Base-by-base conservation (phyloP, 306 rosid genomes). In the Acmispon strigosus region DNA sequence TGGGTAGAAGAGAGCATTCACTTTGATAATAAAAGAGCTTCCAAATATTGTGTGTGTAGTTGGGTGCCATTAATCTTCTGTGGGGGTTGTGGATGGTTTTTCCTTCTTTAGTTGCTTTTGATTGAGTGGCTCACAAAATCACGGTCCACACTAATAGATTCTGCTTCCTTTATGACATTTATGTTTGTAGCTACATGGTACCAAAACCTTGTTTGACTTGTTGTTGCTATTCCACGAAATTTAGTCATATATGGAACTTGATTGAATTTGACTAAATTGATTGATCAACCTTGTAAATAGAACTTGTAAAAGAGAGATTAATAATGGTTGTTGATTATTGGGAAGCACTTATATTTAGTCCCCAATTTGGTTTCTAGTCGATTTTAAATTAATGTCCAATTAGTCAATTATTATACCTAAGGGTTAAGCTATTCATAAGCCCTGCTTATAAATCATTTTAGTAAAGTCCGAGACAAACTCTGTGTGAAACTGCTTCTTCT, bases 1-100 rank as follows among this genome's bases (percentile, higher is more conserved):
- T 47, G 84, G 85, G 69, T 69, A 39, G 79, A 66, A 59, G 66
- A 50, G 53, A 37, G 82, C 83, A 82, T 77, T 61, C 69, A 75
- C 71, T 75, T 55, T 52, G 74, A 24, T 62, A 80, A 71, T 83
- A 62, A 67, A 78, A 50, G 75, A 41, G 62, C 62, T 72, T 80
- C 60, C 75, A 71, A 57, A 74, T 67, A 19, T n/a, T 48, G 66
- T 7, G n/a, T 32, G 14, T 44, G 61, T 75, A 49, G 82, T 83
- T 83, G 84, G 66, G 10, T 63, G 67, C 19, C 80, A 80, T 80
- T 72, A 69, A 73, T 75, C 65, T 75, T 61, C 27, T 56, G 62
- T 44, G 47, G 76, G 41, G 56, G 6, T 65, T 44, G 24, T 48
- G n/a, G 12, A 17, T 52, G 22, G 50, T 52, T 41, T 70, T 69